Conservation (phyloP, 192 early-diverging fungal genomes). For the Jimgerdemannia flammicorona region DNA sequence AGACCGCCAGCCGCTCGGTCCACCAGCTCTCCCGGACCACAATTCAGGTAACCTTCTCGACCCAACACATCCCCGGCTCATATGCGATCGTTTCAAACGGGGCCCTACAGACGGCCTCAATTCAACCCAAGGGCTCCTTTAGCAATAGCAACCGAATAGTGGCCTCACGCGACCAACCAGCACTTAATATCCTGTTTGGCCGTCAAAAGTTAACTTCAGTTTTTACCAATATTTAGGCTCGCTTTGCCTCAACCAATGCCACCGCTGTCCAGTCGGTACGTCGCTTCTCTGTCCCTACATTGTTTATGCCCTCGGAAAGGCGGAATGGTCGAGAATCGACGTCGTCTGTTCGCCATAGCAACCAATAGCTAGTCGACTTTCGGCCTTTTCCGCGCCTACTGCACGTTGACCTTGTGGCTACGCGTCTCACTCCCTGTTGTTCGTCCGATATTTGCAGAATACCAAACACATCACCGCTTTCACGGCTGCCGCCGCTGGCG, state of each 20-base stretch:
- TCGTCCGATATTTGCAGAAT: conserved; percentile 19
- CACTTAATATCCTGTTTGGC: too few relatives aligned
- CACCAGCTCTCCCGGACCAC: conserved; percentile 20
- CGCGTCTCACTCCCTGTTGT: too few relatives aligned
- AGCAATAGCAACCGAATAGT: too few relatives aligned
- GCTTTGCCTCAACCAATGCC: conserved; percentile 34
- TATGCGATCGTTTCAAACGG: background rate
- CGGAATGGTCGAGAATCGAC: too few relatives aligned
- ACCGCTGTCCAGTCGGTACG: conserved; percentile 21
- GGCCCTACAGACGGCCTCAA: background rate
- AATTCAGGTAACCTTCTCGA: conserved; percentile 4
- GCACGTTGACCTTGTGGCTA: too few relatives aligned
- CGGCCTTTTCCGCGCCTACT: background rate
- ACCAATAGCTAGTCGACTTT: background rate
- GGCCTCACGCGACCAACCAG: too few relatives aligned
- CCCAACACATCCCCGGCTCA: too few relatives aligned
- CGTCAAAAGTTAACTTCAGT: too few relatives aligned
- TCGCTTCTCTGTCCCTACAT: too few relatives aligned
- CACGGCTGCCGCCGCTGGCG: conserved; percentile 57
- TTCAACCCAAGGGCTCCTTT: too few relatives aligned
- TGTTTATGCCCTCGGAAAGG: too few relatives aligned
- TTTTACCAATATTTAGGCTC: conserved; percentile 14
- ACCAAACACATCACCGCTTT: conserved; percentile 26
- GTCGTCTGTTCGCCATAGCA: background rate
- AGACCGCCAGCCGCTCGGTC: conserved; percentile 29